Evolutionary conservation across 2,329 filamentous ascomycete species (phyloP), one percentile per base, ranked within the genome.

Genomic region (Penicillium palitans): DNA sequence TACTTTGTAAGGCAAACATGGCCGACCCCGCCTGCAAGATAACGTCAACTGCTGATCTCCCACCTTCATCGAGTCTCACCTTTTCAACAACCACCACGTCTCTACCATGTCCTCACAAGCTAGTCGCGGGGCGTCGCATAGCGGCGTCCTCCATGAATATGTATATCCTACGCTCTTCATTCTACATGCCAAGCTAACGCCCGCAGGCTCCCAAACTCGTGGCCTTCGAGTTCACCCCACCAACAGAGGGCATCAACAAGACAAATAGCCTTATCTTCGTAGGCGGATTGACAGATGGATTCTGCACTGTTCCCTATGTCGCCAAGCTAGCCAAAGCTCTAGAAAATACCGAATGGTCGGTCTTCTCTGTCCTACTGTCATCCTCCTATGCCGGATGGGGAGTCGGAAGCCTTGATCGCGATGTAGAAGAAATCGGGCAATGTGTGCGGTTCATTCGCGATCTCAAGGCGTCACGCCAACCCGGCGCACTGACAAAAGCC

Each of bases 311-410:
- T 8, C 71, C 76, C 19, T 87, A 85, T 69, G 78, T 84, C 3
- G 69, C 77, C 45, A 66, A 74, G 6, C 75, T 88, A 51, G 80
- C 83, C 7, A 59, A 74, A 21, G 67, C 77, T 2, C 77, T 87
- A n/a, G 71, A 76, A 1, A 72, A 78, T 0, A 74, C 78, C 3
- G 70, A 73, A 52, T 88, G 84, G 84, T 76, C 76, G 12, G 69
- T 87, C 25, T 79, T 81, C 60, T 78, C 81, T 56, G 72, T 82
- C 9, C 72, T 81, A 9, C 75, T 84, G 39, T 78, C 77, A 25
- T 84, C 82, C 0, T 80, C 82, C 2, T 84, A 83, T 61, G 74
- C 74, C 42, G 80, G 81, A 52, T 88, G 83, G 80, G 85, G 84
- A 15, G 77, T 79, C 3, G 73, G 77, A 41, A 81, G 77, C 44